A percentile compares a stretch with the other conserved stretches of the same genome.
phyloP scores from a whole-genome alignment of 2,329 filamentous ascomycete genomes.

The Trichoderma asperellum region DNA sequence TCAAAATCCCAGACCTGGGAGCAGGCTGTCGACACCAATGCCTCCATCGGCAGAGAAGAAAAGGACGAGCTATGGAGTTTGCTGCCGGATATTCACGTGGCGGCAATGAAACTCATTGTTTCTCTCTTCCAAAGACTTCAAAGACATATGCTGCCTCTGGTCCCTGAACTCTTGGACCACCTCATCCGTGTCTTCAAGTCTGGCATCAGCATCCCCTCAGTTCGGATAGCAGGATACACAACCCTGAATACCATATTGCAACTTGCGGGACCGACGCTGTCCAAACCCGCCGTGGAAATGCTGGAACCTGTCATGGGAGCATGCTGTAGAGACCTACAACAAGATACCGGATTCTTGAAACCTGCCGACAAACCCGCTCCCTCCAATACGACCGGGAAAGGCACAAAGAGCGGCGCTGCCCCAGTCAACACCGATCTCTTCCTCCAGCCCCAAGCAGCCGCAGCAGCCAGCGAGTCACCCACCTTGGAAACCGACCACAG shows the following conservation, averaged over 20 bases:
- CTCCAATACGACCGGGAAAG: conserved; percentile 34
- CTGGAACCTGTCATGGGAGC: conserved; percentile 65
- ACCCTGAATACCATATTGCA: conserved; percentile 62
- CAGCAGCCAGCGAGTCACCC: conserved; percentile 38
- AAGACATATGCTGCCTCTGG: conserved; percentile 60
- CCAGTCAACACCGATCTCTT: conserved; percentile 74
- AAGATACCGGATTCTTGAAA: conserved; percentile 54
- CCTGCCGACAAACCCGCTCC: conserved; percentile 40
- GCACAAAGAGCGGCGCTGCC: conserved; percentile 47
- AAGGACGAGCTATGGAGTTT: conserved; percentile 75
- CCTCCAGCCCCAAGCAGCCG: conserved; percentile 50
- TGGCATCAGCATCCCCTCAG: conserved; percentile 52
- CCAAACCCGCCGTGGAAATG: conserved; percentile 66
- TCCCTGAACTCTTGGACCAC: conserved; percentile 71
- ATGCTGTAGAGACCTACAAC: conserved; percentile 76
- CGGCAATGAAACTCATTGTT: conserved; percentile 66
- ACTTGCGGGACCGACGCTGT: conserved; percentile 66
- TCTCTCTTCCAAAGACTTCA: conserved; percentile 62
- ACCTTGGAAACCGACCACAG: conserved; percentile 53
- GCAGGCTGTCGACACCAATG: conserved; percentile 65
- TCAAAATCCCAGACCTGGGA: conserved; percentile 52
- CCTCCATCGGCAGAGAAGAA: conserved; percentile 77
- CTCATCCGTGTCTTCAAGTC: conserved; percentile 70
- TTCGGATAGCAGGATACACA: conserved; percentile 65
- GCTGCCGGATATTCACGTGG: conserved; percentile 74